These are phyloP conservation scores for Cardamine resedifolia DNA, from an alignment of 345 rosid species.

Conservation along the genomic window DNA sequence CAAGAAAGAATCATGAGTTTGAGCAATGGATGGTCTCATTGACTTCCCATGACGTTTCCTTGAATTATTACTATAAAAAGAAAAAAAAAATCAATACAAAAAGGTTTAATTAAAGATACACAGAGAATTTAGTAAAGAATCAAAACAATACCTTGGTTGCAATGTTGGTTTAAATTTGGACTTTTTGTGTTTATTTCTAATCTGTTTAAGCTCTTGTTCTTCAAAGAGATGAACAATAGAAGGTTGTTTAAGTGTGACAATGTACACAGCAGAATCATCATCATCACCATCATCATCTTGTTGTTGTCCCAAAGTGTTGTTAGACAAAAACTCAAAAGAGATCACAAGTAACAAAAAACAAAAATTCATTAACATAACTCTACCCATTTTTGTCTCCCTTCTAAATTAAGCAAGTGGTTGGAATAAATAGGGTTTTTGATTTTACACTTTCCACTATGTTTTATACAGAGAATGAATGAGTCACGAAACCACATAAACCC, in stretches of 20 bases:
- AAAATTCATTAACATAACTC: constrained; percentile 36
- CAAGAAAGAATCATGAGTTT: constrained; percentile 80
- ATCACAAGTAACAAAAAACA: constrained; percentile 35
- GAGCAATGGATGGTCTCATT: constrained; percentile 51
- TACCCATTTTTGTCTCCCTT: constrained; percentile 42
- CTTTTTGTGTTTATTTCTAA: constrained; percentile 21
- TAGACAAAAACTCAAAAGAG: constrained; percentile 38
- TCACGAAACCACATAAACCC: constrained; percentile 29
- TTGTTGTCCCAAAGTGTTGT: constrained; percentile 40
- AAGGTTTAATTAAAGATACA: not conserved
- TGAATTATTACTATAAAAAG: constrained; percentile 46
- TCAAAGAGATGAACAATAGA: constrained; percentile 50
- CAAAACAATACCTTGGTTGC: constrained; percentile 51
- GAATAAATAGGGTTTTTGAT: not conserved
- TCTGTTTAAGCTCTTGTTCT: constrained; percentile 42
- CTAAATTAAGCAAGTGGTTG: constrained; percentile 12
- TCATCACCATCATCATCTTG: constrained; percentile 40
- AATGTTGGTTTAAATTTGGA: constrained; percentile 34
- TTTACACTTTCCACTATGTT: constrained; percentile 8
- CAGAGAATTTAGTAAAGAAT: constrained; percentile 4
- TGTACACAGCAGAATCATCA: constrained; percentile 63
- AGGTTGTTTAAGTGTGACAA: constrained; percentile 73
- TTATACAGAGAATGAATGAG: constrained; percentile 14
- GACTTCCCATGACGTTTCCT: constrained; percentile 40
- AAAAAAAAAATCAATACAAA: not conserved